Evolutionary conservation across 2,329 filamentous ascomycete species (phyloP).

Genomic region (Microdochium trichocladiopsis): DNA sequence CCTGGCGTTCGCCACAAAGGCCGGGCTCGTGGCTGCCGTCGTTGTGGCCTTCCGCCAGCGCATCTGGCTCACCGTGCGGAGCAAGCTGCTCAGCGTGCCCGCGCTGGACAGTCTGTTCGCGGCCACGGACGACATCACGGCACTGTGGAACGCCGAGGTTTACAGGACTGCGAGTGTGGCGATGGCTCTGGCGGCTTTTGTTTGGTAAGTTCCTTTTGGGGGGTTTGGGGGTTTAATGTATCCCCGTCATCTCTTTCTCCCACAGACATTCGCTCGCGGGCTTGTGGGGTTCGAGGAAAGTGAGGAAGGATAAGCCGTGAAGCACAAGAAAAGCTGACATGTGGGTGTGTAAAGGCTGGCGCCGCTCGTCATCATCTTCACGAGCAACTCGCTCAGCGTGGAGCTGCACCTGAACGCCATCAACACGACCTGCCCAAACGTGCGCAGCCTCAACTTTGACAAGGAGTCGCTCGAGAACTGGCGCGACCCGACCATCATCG

Average conservation of each 20-base stretch:
- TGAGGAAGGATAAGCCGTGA: too few species aligned
- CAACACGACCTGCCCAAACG: conserved; percentile 17
- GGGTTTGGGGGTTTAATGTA: too few species aligned
- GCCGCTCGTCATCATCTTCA: conserved; percentile 29
- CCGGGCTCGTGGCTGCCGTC: conserved; percentile 26
- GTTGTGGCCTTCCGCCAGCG: conserved; percentile 22
- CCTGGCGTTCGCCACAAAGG: conserved; percentile 30
- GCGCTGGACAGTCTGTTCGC: conserved; percentile 26
- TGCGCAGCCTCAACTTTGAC: conserved; percentile 24
- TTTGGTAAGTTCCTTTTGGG: too few species aligned
- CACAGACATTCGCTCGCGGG: too few species aligned
- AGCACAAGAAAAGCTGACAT: too few species aligned
- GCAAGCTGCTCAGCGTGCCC: conserved; percentile 17
- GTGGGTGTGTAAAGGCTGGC: conserved; percentile 17
- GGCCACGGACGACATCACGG: conserved; percentile 18
- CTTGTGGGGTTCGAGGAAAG: too few species aligned
- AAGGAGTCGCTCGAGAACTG: conserved; percentile 25
- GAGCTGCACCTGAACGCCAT: conserved; percentile 10
- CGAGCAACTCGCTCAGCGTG: conserved; percentile 27
- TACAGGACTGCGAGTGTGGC: conserved; percentile 22
- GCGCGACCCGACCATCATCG: conserved; percentile 18
- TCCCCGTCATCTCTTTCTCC: too few species aligned
- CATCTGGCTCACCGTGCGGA: conserved; percentile 22
- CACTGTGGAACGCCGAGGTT: conserved; percentile 20
- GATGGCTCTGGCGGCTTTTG: conserved; percentile 22